Percentiles rank a stretch among this genome's conserved stretches.
phyloP scores from a whole-genome alignment of 176 grass and related monocot genomes.

The Lolium perenne region DNA sequence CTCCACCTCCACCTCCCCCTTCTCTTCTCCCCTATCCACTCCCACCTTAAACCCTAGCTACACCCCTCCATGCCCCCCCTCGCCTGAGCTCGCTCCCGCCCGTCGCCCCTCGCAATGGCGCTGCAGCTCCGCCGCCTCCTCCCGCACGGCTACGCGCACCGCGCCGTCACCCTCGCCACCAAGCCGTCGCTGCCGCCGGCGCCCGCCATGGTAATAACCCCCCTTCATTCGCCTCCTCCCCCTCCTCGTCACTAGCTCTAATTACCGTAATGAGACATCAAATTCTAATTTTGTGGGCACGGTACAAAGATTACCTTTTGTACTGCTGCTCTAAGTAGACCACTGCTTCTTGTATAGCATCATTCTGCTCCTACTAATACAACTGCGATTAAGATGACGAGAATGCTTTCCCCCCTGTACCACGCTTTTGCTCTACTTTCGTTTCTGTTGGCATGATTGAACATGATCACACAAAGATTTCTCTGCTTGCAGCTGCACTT shows the following conservation, averaged over 20 bases:
- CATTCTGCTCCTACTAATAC: neutral
- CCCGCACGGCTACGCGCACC: conserved; percentile 47
- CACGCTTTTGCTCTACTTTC: neutral
- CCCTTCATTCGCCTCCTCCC: neutral
- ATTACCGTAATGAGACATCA: neutral
- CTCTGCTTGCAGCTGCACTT: conserved; percentile 65
- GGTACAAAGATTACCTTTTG: too few relatives aligned
- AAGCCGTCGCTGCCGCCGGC: conserved; percentile 26
- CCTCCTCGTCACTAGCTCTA: neutral
- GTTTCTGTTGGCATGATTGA: neutral
- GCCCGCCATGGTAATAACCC: conserved; percentile 53
- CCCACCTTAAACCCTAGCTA: conserved; percentile 52
- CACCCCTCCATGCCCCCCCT: conserved; percentile 31
- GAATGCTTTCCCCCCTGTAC: neutral
- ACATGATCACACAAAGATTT: neutral
- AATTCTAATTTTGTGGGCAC: neutral
- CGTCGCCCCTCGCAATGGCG: conserved; percentile 49
- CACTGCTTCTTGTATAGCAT: neutral
- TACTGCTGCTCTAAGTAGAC: neutral
- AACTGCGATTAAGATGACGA: neutral
- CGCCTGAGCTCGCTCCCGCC: neutral
- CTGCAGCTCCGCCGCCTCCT: conserved; percentile 79
- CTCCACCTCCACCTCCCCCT: neutral
- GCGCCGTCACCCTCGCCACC: conserved; percentile 40
- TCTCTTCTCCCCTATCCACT: neutral